A percentile compares a stretch with the other conserved stretches of the same genome.
Evolutionary conservation across 1,284 basidiomycete species (phyloP).

Genomic region (Cryptococcus sp.): DNA sequence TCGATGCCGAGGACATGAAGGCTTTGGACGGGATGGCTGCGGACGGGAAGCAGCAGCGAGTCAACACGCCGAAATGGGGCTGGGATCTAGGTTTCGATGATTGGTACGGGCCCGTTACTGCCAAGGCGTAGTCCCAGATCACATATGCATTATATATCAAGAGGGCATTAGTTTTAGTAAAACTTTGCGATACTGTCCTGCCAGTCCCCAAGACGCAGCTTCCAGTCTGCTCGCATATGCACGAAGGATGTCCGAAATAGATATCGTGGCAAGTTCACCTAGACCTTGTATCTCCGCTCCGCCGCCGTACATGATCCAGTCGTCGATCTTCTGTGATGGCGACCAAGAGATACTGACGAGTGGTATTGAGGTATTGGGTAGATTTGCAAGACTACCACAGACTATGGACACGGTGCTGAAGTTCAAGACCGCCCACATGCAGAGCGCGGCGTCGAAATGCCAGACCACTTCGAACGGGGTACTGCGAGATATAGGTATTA

Average conservation of each 20-base stretch:
- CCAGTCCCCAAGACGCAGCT: conserved; percentile 24
- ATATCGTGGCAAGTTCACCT: conserved; percentile 11
- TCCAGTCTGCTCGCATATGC: conserved; percentile 18
- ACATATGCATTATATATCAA: too few relatives aligned
- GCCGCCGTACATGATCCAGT: conserved; percentile 23
- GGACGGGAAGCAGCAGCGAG: conserved; percentile 64
- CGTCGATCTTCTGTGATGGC: conserved; percentile 12
- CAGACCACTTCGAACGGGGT: conserved; percentile 27
- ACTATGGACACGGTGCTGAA: conserved; percentile 3
- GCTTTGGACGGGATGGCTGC: conserved; percentile 67
- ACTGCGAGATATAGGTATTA: conserved; percentile 3
- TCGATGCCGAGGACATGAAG: conserved; percentile 64
- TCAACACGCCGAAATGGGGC: conserved; percentile 49
- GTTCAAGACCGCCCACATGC: conserved; percentile 23
- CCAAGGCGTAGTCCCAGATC: too few relatives aligned
- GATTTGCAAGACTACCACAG: too few relatives aligned
- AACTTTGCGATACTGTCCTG: conserved; percentile 17
- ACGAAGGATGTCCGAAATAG: conserved; percentile 11
- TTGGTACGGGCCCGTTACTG: conserved; percentile 41
- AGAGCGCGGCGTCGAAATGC: conserved; percentile 28
- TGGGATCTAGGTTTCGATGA: conserved; percentile 47
- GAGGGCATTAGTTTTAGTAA: conserved; percentile 1
- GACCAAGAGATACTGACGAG: conserved; percentile 18
- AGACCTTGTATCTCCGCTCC: conserved; percentile 20
- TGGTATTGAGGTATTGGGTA: background rate